Percentiles rank a stretch among this genome's conserved stretches.
These are phyloP conservation scores for Trichoderma asperelloides DNA, from an alignment of 495 filamentous ascomycete genomes.

Conservation along the genomic window DNA sequence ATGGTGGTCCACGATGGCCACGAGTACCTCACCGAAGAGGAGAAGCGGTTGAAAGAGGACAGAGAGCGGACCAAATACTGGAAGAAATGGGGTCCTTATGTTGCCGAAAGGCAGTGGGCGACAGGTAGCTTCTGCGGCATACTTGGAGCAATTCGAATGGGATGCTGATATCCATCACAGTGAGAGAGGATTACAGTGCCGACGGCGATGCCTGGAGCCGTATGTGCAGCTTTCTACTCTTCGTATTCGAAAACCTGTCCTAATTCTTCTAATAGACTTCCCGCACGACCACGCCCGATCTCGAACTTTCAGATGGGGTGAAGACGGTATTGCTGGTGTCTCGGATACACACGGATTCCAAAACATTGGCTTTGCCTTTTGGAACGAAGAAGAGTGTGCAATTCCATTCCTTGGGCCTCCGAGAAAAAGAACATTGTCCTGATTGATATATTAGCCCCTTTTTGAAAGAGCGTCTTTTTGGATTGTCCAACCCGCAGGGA, in stretches of 20 bases:
- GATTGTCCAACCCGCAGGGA: constrained; percentile 88
- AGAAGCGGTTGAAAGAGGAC: constrained; percentile 81
- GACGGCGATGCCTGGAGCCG: constrained; percentile 95
- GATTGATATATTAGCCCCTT: constrained; percentile 53
- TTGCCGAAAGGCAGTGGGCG: constrained; percentile 78
- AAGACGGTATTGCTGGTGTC: constrained; percentile 94
- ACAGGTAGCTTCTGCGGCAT: constrained; percentile 48
- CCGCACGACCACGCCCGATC: constrained; percentile 85
- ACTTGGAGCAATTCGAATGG: constrained; percentile 16
- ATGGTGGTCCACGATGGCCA: constrained; percentile 88
- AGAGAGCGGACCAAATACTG: constrained; percentile 72
- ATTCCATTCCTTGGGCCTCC: background rate
- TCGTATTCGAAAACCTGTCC: background rate
- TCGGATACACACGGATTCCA: constrained; percentile 83
- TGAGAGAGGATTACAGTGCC: constrained; percentile 80
- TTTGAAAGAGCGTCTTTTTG: constrained; percentile 89
- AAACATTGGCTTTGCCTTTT: constrained; percentile 92
- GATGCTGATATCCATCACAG: constrained; percentile 35
- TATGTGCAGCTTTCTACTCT: constrained; percentile 36
- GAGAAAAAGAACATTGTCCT: background rate
- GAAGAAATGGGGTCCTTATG: constrained; percentile 89
- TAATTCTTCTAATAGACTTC: constrained; percentile 55
- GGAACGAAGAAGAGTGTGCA: constrained; percentile 89
- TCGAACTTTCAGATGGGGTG: constrained; percentile 85
- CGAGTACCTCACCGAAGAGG: constrained; percentile 77